Conservation (phyloP, 768 basidiomycete genomes). For the Fistulinella prunicolor region DNA sequence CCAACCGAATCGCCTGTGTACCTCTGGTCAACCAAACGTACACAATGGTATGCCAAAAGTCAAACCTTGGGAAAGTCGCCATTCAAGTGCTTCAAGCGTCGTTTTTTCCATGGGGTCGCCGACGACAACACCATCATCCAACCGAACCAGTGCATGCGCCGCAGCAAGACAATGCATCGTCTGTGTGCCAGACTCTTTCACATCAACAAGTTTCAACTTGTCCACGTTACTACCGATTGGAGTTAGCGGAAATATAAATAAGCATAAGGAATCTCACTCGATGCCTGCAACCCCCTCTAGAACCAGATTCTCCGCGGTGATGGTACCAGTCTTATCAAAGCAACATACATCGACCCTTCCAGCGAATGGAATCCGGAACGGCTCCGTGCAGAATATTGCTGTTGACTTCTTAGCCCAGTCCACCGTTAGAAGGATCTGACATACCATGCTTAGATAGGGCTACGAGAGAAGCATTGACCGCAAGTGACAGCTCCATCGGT, state of each 20-base stretch:
- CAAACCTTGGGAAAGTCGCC: slow-evolving; percentile 73
- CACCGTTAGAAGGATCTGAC: slow-evolving; percentile 23
- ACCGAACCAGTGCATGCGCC: slow-evolving; percentile 89
- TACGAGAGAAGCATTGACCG: slow-evolving; percentile 92
- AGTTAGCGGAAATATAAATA: neutral
- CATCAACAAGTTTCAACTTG: slow-evolving; percentile 65
- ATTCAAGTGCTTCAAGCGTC: slow-evolving; percentile 86
- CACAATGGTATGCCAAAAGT: neutral
- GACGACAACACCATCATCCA: slow-evolving; percentile 92
- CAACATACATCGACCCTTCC: slow-evolving; percentile 98
- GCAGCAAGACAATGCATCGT: slow-evolving; percentile 89
- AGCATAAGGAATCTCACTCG: slow-evolving; percentile 54
- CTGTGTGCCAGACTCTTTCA: slow-evolving; percentile 70
- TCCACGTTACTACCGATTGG: slow-evolving; percentile 48
- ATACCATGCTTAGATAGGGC: slow-evolving; percentile 89
- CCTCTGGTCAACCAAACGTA: neutral
- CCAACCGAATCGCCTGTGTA: slow-evolving; percentile 60
- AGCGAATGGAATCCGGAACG: slow-evolving; percentile 95
- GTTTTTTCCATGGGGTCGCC: slow-evolving; percentile 99
- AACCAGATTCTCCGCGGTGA: slow-evolving; percentile 93
- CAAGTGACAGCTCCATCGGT: slow-evolving; percentile 96
- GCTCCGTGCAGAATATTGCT: slow-evolving; percentile 99
- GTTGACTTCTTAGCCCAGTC: slow-evolving; percentile 2
- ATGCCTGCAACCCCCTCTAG: slow-evolving; percentile 92
- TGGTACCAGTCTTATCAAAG: slow-evolving; percentile 99